Base-by-base conservation (phyloP, 2,329 filamentous ascomycete species). In the Ophiostoma himal-ulmi region DNA sequence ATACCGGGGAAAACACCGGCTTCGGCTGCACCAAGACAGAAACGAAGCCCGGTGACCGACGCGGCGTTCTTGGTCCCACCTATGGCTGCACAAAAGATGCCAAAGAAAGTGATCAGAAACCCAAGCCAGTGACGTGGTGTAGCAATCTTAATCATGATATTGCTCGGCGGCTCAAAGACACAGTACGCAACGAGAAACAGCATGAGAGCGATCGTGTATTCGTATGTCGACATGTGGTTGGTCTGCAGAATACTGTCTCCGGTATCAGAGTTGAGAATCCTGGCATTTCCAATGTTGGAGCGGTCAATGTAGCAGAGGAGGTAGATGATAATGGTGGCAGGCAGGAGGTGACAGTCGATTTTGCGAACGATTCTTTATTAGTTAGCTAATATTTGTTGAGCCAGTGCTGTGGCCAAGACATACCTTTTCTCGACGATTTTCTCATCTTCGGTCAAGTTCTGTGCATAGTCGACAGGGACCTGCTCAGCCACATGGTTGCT, bases 31-130 rank as follows among this genome's bases (percentile, higher is more conserved):
- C 52, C 52, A 11, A 57, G 52, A 26, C n/a, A 57, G 52, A 57
- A 57, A 8, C 52, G n/a, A 5, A 57, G 52, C 22, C n/a, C 52
- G 5, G n/a, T 57, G n/a, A 57, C 52, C 22, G 52, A 57, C 52
- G 52, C 52, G 22, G 52, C 52, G 22, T 57, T 57, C 5, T 13
- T 57, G 1, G 52, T 57, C n/a, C 52, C 52, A 5, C 52, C 52
- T 13, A 57, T 57, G 11, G 8, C 52, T 13, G n/a, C n/a, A 26
- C 52, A 57, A 10, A 57, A 57, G 69, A 86, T 83, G 7, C 89
- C 89, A 89, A 90, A 92, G 22, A 83, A 80, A 37, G 87, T 81
- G 77, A 91, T 89, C 74, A 92, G 87, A 74, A 89, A 85, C 0
- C 88, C 84, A 66, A 92, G 77, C 84, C 89, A 91, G 69, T 86